Evolutionary conservation across 129 eudicot species (phyloP), one percentile per base, ranked within the genome.

Genomic region (Artemisia tridentata): DNA sequence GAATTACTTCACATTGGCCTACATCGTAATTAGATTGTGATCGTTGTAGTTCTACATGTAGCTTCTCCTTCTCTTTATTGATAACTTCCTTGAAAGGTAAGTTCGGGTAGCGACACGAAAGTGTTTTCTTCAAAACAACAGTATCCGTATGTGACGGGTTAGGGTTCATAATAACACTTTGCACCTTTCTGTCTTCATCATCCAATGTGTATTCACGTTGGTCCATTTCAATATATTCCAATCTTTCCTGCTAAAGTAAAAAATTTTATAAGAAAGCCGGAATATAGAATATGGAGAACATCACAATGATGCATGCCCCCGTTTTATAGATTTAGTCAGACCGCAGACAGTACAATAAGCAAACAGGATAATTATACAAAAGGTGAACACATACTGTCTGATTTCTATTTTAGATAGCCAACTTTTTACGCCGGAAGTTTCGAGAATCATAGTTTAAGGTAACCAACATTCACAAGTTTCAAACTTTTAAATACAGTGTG

Each of bases 101-200:
- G 72, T 88, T 86, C 3, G 99, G 99, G 84, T 95, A 95, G 71
- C 96, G 82, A 84, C 96, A 95, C 21, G 99, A 95, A 63, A 95
- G 88, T 8, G 88, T 78, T 78, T 93, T 93, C 88, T 90, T 90
- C 64, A 90, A 63, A 51, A 90, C 85, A 12, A 71, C 85, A 16
- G 89, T 65, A 19, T 90, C 97, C 13, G 78, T 78, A 62, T 72
- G 76, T 23, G 91, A 89, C 29, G 91, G 92, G 14, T 87, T 93
- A n/a, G 91, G 92, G 68, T 86, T 90, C 81, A 90, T 74, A 34
- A 95, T 95, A 50, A 90, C 96, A 72, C 73, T 81, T 79, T 90
- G 99, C 82, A 85, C 90, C 81, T 75, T 90, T 68, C 79, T 84
- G 74, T 95, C 99, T 78, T 95, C 99, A 47, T 90, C 93, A 61